A percentile compares a stretch with the other conserved stretches of the same genome.
These are phyloP conservation scores for Pachysandra terminalis DNA, from an alignment of 164 flowering plant genomes.

Conservation along the genomic window DNA sequence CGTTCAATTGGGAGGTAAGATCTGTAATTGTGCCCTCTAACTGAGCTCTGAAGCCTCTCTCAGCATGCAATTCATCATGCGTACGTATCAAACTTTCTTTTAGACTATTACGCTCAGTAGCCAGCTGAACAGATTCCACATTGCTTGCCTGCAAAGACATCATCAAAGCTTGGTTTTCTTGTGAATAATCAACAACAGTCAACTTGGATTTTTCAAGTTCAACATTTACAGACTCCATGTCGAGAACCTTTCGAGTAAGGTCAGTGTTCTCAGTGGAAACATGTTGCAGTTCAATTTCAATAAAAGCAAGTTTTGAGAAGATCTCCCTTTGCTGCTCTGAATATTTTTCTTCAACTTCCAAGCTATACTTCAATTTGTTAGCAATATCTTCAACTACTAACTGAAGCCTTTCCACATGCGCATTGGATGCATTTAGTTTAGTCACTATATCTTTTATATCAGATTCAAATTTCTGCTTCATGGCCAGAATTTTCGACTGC, in stretches of 20 bases:
- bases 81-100: constrained; percentile 37
- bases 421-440: constrained; percentile 39
- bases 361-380: constrained; percentile 34
- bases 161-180: constrained; percentile 36
- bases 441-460: constrained; percentile 33
- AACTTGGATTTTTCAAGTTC: constrained; percentile 42
- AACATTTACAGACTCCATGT: constrained; percentile 35
- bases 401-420: constrained; percentile 54
- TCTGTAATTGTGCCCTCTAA: constrained; percentile 44
- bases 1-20: constrained; percentile 43
- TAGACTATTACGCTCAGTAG: constrained; percentile 36
- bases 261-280: constrained; percentile 37
- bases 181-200: constrained; percentile 25
- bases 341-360: constrained; percentile 52
- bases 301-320: constrained; percentile 35
- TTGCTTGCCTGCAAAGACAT: constrained; percentile 38
- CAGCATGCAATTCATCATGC: constrained; percentile 40
- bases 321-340: constrained; percentile 36
- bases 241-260: constrained; percentile 42
- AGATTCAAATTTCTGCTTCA: constrained; percentile 46
- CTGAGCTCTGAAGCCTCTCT: constrained; percentile 39
- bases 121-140: constrained; percentile 44
- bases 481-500: constrained; percentile 34
- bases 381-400: constrained; percentile 42
- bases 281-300: constrained; percentile 55